These are phyloP conservation scores for Diatrype stigma DNA, from an alignment of 2,329 filamentous ascomycete genomes.

Conservation along the genomic window DNA sequence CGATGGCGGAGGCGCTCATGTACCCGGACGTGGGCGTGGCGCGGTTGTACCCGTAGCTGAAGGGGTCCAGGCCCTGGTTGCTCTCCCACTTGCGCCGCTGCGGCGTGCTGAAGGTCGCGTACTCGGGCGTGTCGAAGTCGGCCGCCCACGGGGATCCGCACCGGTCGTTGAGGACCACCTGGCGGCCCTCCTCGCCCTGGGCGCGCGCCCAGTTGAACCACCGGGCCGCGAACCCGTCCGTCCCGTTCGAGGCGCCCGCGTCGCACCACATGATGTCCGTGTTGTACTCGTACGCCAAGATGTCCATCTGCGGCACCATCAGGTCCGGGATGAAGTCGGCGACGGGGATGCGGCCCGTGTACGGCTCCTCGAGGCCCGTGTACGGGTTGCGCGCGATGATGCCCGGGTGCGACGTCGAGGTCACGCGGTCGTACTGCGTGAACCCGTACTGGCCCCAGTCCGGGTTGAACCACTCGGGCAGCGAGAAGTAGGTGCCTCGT, in stretches of 20 bases:
- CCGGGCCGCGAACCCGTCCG: conserved; percentile 33
- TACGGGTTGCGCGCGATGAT: conserved; percentile 40
- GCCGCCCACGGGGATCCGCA: conserved; percentile 48
- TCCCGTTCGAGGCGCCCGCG: conserved; percentile 38
- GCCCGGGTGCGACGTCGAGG: conserved; percentile 13
- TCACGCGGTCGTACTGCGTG: conserved; percentile 22
- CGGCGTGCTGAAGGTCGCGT: conserved; percentile 43
- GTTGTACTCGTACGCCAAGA: conserved; percentile 37
- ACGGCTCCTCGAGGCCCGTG: conserved; percentile 36
- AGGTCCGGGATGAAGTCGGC: conserved; percentile 39
- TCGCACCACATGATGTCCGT: conserved; percentile 50
- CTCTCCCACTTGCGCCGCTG: conserved; percentile 57
- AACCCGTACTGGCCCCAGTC: conserved; percentile 41
- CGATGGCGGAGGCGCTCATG: conserved; percentile 47
- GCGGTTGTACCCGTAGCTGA: conserved; percentile 55
- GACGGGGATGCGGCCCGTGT: conserved; percentile 36
- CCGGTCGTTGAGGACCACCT: conserved; percentile 53
- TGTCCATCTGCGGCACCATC: conserved; percentile 43
- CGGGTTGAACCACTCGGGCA: conserved; percentile 48
- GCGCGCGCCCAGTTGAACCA: conserved; percentile 38
- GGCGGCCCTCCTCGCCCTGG: conserved; percentile 34
- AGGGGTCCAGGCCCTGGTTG: conserved; percentile 57
- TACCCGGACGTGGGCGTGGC: conserved; percentile 46
- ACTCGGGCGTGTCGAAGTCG: conserved; percentile 59
- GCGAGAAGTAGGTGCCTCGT: conserved; percentile 44